These are phyloP conservation scores for Penstemon barbatus DNA, from an alignment of 257 asterid genomes.

Conservation along the genomic window DNA sequence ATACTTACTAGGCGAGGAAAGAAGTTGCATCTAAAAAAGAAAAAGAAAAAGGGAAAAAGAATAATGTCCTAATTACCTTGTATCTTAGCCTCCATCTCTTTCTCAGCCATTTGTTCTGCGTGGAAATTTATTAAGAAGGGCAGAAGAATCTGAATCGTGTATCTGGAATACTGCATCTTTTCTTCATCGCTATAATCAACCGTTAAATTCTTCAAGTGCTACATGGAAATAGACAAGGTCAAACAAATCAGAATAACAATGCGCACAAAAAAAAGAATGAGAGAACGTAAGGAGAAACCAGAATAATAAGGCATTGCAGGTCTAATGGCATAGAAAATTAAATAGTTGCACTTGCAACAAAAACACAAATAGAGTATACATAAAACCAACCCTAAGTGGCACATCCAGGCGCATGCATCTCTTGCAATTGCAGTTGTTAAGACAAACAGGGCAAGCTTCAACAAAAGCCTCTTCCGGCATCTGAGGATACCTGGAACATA, in stretches of 20 bases:
- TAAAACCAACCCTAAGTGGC: slow-evolving; percentile 37
- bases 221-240: slow-evolving; percentile 29
- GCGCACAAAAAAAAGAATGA: background rate
- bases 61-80: slow-evolving; percentile 41
- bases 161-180: slow-evolving; percentile 49
- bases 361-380: background rate
- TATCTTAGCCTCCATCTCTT: slow-evolving; percentile 62
- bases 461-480: slow-evolving; percentile 49
- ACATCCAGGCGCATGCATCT: slow-evolving; percentile 54
- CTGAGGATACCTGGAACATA: slow-evolving; percentile 49
- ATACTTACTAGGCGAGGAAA: background rate
- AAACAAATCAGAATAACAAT: slow-evolving; percentile 16
- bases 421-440: slow-evolving; percentile 59
- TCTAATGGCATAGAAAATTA: background rate
- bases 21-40: background rate
- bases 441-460: slow-evolving; percentile 57
- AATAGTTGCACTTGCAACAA: background rate
- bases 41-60: background rate
- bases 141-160: slow-evolving; percentile 57
- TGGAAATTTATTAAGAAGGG: slow-evolving; percentile 62
- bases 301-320: slow-evolving; percentile 15
- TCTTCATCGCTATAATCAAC: slow-evolving; percentile 38
- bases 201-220: slow-evolving; percentile 44
- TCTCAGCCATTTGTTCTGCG: slow-evolving; percentile 63
- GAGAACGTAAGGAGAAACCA: background rate